Conservation (phyloP, 352 stramenopile genomes). For the Pythium brassicae region DNA sequence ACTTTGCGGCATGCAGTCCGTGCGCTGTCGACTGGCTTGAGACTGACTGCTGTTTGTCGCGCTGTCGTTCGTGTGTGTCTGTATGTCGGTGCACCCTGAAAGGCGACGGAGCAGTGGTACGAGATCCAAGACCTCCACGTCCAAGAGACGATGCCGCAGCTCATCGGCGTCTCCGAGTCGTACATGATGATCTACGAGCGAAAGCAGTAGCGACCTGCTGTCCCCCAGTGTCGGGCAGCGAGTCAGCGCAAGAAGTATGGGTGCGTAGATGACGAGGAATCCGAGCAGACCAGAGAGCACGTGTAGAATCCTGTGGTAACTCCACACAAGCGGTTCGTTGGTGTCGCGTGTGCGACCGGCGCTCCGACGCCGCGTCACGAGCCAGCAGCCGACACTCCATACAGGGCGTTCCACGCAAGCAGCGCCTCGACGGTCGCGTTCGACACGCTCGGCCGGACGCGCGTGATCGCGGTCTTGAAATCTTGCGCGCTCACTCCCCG, state of each 20-base stretch:
- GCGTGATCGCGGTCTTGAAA: slow-evolving; percentile 50
- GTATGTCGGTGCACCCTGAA: slow-evolving; percentile 13
- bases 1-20: too few species aligned
- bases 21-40: not conserved
- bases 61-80: not conserved
- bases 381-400: slow-evolving; percentile 46
- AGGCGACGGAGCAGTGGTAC: slow-evolving; percentile 95
- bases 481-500: slow-evolving; percentile 51
- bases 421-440: slow-evolving; percentile 45
- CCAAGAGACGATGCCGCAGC: slow-evolving; percentile 96
- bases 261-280: too few species aligned
- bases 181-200: slow-evolving; percentile 90
- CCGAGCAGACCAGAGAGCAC: too few species aligned
- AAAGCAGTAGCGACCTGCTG: slow-evolving; percentile 30
- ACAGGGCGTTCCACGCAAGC: slow-evolving; percentile 63
- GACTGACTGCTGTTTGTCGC: too few species aligned
- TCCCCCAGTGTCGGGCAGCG: too few species aligned
- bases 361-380: not conserved
- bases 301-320: too few species aligned
- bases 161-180: slow-evolving; percentile 96
- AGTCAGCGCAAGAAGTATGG: too few species aligned
- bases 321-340: too few species aligned
- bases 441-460: slow-evolving; percentile 73
- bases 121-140: slow-evolving; percentile 98
- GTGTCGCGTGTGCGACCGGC: too few species aligned